Conservation (phyloP, 2,329 filamentous ascomycete species). For the Penicillium sp. region DNA sequence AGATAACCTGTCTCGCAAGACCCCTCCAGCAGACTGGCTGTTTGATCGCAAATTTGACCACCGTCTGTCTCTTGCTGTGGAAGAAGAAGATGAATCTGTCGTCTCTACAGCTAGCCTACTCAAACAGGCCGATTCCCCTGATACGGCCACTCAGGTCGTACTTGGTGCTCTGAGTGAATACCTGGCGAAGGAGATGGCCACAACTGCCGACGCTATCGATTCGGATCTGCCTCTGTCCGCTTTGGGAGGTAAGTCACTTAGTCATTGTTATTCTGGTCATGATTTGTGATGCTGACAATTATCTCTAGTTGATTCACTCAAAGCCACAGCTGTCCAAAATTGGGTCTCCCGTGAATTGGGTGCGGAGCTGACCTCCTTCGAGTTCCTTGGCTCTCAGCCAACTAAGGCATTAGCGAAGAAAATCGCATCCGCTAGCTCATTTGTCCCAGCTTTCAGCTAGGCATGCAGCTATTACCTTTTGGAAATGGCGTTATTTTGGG, state of each 20-base stretch:
- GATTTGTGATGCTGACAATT: slow-evolving; percentile 5
- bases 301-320: slow-evolving; percentile 26
- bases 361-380: slow-evolving; percentile 26
- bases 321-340: slow-evolving; percentile 26
- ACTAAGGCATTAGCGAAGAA: slow-evolving; percentile 24
- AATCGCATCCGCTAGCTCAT: slow-evolving; percentile 22
- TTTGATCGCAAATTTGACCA: slow-evolving; percentile 29
- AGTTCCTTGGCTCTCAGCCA: slow-evolving; percentile 26
- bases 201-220: slow-evolving; percentile 25
- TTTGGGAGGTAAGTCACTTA: slow-evolving; percentile 20
- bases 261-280: background rate
- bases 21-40: slow-evolving; percentile 17
- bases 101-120: slow-evolving; percentile 14
- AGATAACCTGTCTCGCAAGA: slow-evolving; percentile 19
- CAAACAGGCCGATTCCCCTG: slow-evolving; percentile 10
- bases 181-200: slow-evolving; percentile 26
- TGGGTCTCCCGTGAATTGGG: slow-evolving; percentile 27
- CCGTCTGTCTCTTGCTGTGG: slow-evolving; percentile 14
- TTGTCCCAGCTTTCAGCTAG: slow-evolving; percentile 19
- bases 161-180: slow-evolving; percentile 21
- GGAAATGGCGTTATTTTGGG: background rate
- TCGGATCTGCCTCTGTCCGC: slow-evolving; percentile 26
- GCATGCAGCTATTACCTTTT: background rate
- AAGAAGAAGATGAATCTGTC: slow-evolving; percentile 4
- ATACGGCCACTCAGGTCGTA: slow-evolving; percentile 17